Conservation (phyloP, 352 stramenopile genomes). For the Phytophthora quininea region DNA sequence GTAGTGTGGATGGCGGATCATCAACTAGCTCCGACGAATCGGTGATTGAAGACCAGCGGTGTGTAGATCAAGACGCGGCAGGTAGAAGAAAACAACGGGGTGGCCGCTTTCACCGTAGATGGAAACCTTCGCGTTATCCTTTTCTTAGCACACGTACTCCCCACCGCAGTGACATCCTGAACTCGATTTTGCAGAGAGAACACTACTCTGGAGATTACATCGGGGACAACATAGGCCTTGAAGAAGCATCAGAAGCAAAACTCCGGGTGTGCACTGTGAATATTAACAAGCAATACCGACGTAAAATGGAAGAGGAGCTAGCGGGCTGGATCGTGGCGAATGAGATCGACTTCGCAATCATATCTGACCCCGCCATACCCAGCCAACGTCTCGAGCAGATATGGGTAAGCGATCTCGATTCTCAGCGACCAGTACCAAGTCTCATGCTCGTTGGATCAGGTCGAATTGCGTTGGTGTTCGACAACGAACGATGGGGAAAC, state of each 20-base stretch:
- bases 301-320: slow-evolving; percentile 5
- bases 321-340: slow-evolving; percentile 8
- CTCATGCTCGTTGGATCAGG: not conserved
- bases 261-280: slow-evolving; percentile 1
- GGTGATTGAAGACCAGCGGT: not conserved
- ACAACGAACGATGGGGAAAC: slow-evolving; percentile 8
- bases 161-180: not conserved
- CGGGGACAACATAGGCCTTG: not conserved
- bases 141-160: not conserved
- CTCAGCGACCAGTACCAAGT: not conserved
- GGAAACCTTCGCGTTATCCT: not conserved
- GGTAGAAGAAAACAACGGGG: not conserved
- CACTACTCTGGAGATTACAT: slow-evolving; percentile 16
- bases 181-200: slow-evolving; percentile 1
- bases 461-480: not conserved
- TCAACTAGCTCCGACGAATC: not conserved
- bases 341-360: not conserved
- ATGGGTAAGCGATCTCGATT: not conserved
- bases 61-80: not conserved
- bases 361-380: not conserved
- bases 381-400: slow-evolving; percentile 2
- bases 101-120: not conserved
- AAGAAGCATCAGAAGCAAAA: not conserved
- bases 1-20: not conserved
- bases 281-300: slow-evolving; percentile 1